Conservation (phyloP, 176 grass and related monocot species). For the Raddia distichophylla region DNA sequence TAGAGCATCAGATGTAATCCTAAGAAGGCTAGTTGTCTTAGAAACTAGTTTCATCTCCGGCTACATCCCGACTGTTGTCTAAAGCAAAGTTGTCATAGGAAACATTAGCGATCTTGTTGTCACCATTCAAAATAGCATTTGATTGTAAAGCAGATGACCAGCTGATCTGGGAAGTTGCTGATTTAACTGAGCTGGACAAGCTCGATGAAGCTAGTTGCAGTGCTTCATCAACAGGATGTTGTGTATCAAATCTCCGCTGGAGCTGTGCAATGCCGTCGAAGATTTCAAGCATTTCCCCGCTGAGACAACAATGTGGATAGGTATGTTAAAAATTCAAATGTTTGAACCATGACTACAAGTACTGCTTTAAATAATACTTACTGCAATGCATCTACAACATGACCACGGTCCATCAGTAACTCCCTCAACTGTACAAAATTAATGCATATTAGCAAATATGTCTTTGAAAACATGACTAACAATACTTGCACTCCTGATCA, state of each 20-base stretch:
- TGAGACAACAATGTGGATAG: constrained; percentile 32
- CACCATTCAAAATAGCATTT: not conserved
- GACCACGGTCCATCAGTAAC: constrained; percentile 61
- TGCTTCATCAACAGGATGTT: constrained; percentile 24
- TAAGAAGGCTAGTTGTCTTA: not conserved
- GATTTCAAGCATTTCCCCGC: constrained; percentile 68
- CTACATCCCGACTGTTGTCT: constrained; percentile 44
- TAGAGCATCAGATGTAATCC: not conserved
- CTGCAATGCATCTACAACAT: constrained; percentile 72
- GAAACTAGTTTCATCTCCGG: not conserved
- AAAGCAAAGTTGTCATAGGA: constrained; percentile 1
- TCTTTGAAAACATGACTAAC: not conserved
- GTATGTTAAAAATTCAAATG: constrained; percentile 2
- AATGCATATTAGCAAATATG: constrained; percentile 17
- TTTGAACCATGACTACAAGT: not conserved
- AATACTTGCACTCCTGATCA: not conserved
- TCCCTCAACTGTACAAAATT: constrained; percentile 69
- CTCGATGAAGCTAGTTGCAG: constrained; percentile 27
- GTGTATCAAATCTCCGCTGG: constrained; percentile 48
- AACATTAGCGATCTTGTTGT: not conserved
- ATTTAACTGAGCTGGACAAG: constrained; percentile 25
- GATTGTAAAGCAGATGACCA: constrained; percentile 31
- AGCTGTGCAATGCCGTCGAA: constrained; percentile 50
- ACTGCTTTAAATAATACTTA: constrained; percentile 39
- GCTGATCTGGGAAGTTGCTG: constrained; percentile 9